phyloP scores from a whole-genome alignment of 345 rosid genomes.

The Zanthoxylum bungeanum region DNA sequence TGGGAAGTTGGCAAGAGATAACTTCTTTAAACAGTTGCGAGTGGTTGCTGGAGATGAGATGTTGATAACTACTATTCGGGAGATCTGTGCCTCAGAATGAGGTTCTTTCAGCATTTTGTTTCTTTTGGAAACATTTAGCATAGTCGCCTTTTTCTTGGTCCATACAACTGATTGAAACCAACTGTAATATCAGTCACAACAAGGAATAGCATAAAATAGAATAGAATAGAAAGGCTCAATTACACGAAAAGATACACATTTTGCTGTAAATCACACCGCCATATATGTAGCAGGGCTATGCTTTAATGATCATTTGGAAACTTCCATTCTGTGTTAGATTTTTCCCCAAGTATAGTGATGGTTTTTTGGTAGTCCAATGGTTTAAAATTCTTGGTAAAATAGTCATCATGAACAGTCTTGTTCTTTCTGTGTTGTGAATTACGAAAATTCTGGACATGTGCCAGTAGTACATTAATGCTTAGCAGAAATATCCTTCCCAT shows the following conservation, averaged over 20 bases:
- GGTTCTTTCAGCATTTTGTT: slow-evolving; percentile 12
- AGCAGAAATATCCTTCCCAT: neutral
- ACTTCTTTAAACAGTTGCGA: slow-evolving; percentile 30
- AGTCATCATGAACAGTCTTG: neutral
- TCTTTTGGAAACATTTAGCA: slow-evolving; percentile 6
- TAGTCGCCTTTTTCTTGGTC: neutral
- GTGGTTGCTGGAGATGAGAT: slow-evolving; percentile 35
- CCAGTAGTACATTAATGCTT: neutral
- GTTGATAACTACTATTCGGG: slow-evolving; percentile 29
- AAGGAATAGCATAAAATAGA: neutral
- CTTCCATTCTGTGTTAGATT: neutral
- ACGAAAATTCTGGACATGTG: neutral
- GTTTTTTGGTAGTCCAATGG: too few species aligned
- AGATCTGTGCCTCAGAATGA: slow-evolving; percentile 27
- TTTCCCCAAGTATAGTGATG: neutral
- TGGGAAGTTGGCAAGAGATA: slow-evolving; percentile 28
- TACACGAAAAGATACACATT: neutral
- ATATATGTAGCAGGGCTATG: neutral
- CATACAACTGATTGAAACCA: slow-evolving; percentile 7
- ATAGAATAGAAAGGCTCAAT: neutral
- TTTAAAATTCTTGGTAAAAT: neutral
- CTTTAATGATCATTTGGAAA: neutral
- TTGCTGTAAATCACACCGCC: neutral
- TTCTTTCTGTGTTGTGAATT: neutral
- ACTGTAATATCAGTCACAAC: neutral